Base-by-base conservation (phyloP, 164 flowering plant species). In the Vitis rotundifolia region DNA sequence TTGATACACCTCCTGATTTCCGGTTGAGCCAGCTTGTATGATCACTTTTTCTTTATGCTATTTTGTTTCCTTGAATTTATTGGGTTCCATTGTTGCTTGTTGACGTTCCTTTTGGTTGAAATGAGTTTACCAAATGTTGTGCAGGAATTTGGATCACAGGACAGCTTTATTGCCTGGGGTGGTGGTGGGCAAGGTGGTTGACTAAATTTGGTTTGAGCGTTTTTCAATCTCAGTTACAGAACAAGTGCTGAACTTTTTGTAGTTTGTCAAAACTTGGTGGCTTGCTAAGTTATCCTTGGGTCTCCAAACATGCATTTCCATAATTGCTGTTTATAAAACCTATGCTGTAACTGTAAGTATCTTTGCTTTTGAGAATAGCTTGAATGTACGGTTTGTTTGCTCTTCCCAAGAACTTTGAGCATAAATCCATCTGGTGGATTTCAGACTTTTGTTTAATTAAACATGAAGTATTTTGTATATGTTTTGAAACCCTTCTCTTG, bases 1-100 rank as follows among this genome's bases (percentile, higher is more conserved):
- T 86, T 47, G 95, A 87, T 70, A 87, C 97, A 5, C 92, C 94
- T 49, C 91, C 98, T 12, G 99, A 92, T 49, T 85, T 93, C 72
- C 86, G 97, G 50, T 79, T 94, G 59, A 94, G 97, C 83, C 99
- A 94, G 77, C 89, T 94, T 67, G 99, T 94, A 84, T 48, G 82
- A 71, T 68, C 8, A 50, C 28, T 22, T n/a, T 47, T 18, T 13
- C 11, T 62, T n/a, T 29, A 26, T 15, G 69, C 59, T 37, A 15
- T 1, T 44, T 59, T 44, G 19, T 11, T 15, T 26, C 8, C 51
- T n/a, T 65, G n/a, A 31, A n/a, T 28, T n/a, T 56, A 18, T 15
- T 29, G 59, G 3, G 5, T 55, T 55, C 6, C 13, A 28, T 14
- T 14, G n/a, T 11, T 49, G 9, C 51, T n/a, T 52, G 55, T n/a